These are phyloP conservation scores for Ruellia speciosa DNA, from an alignment of 305 asterid genomes.

Conservation along the genomic window DNA sequence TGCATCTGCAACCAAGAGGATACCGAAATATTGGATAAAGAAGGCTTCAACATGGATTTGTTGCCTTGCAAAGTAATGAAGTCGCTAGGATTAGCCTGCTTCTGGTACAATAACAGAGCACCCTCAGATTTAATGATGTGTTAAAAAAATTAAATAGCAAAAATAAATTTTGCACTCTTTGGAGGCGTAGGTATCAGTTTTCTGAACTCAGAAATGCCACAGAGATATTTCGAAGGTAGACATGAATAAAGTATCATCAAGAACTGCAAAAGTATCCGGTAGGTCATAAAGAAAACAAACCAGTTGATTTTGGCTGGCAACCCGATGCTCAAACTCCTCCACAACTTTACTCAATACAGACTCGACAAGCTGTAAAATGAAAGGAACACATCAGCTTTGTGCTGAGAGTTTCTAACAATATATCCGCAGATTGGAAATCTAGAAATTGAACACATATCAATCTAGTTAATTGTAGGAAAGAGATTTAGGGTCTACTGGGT, in stretches of 20 bases:
- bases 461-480: neutral
- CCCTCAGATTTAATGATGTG: neutral
- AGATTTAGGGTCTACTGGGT: neutral
- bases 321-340: conserved; percentile 75
- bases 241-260: conserved; percentile 4
- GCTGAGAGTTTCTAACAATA: conserved; percentile 15
- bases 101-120: conserved; percentile 35
- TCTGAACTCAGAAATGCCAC: conserved; percentile 9
- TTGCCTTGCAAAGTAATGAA: conserved; percentile 31
- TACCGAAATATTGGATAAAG: conserved; percentile 42
- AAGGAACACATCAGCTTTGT: conserved; percentile 20
- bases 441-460: neutral
- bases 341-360: conserved; percentile 78
- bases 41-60: conserved; percentile 29
- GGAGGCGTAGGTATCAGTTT: neutral
- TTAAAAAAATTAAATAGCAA: neutral
- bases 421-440: conserved; percentile 3
- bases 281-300: conserved; percentile 30
- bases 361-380: conserved; percentile 65
- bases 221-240: conserved; percentile 5
- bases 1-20: conserved; percentile 9
- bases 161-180: neutral
- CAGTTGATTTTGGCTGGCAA: conserved; percentile 54
- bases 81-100: conserved; percentile 37
- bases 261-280: conserved; percentile 9